Evolutionary conservation across 148 eudicot species (phyloP).

Genomic region (Camellia japonica): DNA sequence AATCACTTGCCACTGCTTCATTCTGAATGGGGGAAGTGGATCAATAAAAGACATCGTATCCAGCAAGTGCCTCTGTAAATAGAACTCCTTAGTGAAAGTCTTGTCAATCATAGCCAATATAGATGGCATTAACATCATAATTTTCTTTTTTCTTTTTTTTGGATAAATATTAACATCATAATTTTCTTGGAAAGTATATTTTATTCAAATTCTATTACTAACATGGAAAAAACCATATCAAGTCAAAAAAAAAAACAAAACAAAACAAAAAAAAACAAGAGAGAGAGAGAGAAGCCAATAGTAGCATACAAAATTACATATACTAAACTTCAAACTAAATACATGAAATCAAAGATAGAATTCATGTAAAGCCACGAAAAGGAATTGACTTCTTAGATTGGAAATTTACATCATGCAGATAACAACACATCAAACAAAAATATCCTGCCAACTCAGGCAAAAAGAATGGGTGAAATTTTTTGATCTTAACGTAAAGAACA

Average conservation of each 20-base stretch:
- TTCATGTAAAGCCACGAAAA: not conserved
- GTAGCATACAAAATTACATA: too few relatives aligned
- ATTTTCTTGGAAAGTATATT: not conserved
- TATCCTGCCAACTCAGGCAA: not conserved
- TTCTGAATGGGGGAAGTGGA: conserved; percentile 77
- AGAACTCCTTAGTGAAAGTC: not conserved
- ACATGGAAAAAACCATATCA: not conserved
- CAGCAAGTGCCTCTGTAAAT: conserved; percentile 54
- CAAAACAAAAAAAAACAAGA: not conserved
- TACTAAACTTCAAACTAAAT: not conserved
- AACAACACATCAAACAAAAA: not conserved
- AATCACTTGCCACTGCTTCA: conserved; percentile 89
- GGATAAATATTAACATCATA: too few relatives aligned
- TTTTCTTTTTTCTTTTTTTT: too few relatives aligned
- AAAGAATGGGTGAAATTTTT: not conserved
- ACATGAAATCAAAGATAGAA: not conserved
- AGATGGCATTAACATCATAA: not conserved
- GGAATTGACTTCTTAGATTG: not conserved
- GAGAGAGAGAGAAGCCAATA: not conserved
- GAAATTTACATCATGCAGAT: not conserved
- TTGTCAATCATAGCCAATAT: not conserved
- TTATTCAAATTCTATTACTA: not conserved
- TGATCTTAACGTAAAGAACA: not conserved
- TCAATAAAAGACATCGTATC: conserved; percentile 92
- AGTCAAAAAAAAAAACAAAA: not conserved